These are phyloP conservation scores for Serendipita vermifera DNA, from an alignment of 768 basidiomycete genomes.

Conservation along the genomic window DNA sequence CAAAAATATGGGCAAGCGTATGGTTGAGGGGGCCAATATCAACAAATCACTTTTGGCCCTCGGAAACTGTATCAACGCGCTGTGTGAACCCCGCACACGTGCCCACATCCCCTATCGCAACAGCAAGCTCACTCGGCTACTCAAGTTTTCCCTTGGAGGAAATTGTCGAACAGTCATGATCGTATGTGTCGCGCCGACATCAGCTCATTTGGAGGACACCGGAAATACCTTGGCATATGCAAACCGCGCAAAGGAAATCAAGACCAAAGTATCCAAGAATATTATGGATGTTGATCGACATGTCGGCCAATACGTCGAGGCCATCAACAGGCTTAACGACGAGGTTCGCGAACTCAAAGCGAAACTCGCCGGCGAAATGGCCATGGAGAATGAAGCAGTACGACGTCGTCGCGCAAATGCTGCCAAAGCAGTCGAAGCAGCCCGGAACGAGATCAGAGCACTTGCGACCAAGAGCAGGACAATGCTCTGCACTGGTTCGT, in stretches of 20 bases:
- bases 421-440: conserved; percentile 55
- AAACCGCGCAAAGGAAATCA: conserved; percentile 95
- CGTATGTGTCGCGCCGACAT: conserved; percentile 91
- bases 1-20: conserved; percentile 92
- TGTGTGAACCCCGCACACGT: conserved; percentile 79
- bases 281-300: conserved; percentile 90
- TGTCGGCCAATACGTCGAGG: conserved; percentile 89
- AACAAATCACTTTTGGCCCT: conserved; percentile 96
- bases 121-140: conserved; percentile 91
- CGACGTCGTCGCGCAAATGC: conserved; percentile 61
- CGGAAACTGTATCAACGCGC: conserved; percentile 96
- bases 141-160: conserved; percentile 95
- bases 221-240: conserved; percentile 97
- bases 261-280: conserved; percentile 92
- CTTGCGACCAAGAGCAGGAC: conserved; percentile 60
- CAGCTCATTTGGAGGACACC: conserved; percentile 93
- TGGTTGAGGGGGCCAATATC: conserved; percentile 98
- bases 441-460: conserved; percentile 55
- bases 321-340: conserved; percentile 74
- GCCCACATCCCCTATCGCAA: conserved; percentile 89
- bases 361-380: conserved; percentile 61
- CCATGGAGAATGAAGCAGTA: conserved; percentile 46
- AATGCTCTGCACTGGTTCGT: conserved; percentile 63
- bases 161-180: conserved; percentile 99
- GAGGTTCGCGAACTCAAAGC: conserved; percentile 80